Base-by-base conservation (phyloP, 1,284 basidiomycete species). In the Golubevia sp. region DNA sequence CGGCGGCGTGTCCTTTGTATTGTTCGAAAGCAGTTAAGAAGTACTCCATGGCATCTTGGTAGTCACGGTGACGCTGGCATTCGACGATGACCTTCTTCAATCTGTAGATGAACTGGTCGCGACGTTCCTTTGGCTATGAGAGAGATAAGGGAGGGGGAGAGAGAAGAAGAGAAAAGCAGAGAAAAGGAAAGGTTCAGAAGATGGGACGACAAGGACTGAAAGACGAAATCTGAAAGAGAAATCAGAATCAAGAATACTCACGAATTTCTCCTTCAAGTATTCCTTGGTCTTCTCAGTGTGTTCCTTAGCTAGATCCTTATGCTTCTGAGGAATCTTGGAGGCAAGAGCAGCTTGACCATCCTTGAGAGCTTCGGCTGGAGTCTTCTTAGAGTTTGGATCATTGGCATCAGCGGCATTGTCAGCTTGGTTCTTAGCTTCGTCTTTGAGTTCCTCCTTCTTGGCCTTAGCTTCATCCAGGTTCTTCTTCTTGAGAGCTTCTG, bases 261-360 rank as follows among this genome's bases (percentile, higher is more conserved):
- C n/a, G 73, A 79, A 79, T 64, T 79, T 77, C 53, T 79, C 77
- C 75, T 79, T 71, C 68, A 77, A 58, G 63, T 79, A 79, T 51
- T 74, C 64, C 24, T 54, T 48, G 21, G 73, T 67, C 71, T 76
- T 77, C 51, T 77, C 70, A 26, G 60, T 61, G 56, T 79, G 71
- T 62, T 79, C 71, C 57, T 65, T 63, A 63, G 66, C 59, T 21
- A 68, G 57, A 26, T 79, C 73, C 71, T 76, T 77, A 73, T 76
- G 75, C 71, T 77, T 71, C 62, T 79, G 69, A 59, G 76, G 76
- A 59, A 77, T 77, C 21, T 26, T 23, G 13, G 21, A 3, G 13
- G 21, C 21, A 4, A 52, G 50, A 52, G 50, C 50, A 52, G 4
- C 21, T 26, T 23, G 21, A 23, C 4, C 25, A 8, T 52, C 50